Evolutionary conservation across 1,284 basidiomycete genomes (phyloP), one percentile per base, ranked within the genome.

Genomic region (Pulveroboletus sp.): DNA sequence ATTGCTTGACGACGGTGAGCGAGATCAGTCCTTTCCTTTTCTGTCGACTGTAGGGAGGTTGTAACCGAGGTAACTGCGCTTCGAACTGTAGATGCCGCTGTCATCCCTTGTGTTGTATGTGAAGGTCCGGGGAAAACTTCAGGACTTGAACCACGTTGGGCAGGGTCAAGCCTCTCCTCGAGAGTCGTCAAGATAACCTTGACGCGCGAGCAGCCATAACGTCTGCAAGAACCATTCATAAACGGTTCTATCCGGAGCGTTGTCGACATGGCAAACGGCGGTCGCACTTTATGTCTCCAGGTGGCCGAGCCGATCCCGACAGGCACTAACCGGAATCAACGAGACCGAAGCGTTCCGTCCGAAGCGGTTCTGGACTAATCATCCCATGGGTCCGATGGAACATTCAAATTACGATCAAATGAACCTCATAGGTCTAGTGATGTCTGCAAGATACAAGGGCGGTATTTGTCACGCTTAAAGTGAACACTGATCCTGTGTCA

Each of bases 401-500:
- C 26, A 80, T 56, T 56, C 60, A 72, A n/a, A n/a, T n/a, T n/a
- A n/a, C n/a, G n/a, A n/a, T n/a, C n/a, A n/a, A 53, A 75, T 78
- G 73, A 69, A 61, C 1, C 73, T 73, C 2, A 66, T 78, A 12
- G 79, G 77, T 4, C 61, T 75, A 11, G 66, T 75, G 77, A 59
- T 49, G 73, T 47, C 24, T 35, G 36, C n/a, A 19, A n/a, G 24
- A 15, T 17, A 10, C 39, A 42, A 50, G 4, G 13, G 35, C 10
- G 6, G 48, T 8, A 8, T 16, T 48, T 21, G 39, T 11, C 41
- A 44, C 84, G 50, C 80, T 78, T 2, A 79, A 81, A 58, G 81
- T 91, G 58, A 84, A 86, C 63, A 81, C 82, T 90, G 17, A 74
- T 90, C 1, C 89, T 80, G 78, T 79, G 13, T 87, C n/a, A n/a